Conservation (phyloP, 2,329 filamentous ascomycete species). For the Paracorniculantispora psalliotae region DNA sequence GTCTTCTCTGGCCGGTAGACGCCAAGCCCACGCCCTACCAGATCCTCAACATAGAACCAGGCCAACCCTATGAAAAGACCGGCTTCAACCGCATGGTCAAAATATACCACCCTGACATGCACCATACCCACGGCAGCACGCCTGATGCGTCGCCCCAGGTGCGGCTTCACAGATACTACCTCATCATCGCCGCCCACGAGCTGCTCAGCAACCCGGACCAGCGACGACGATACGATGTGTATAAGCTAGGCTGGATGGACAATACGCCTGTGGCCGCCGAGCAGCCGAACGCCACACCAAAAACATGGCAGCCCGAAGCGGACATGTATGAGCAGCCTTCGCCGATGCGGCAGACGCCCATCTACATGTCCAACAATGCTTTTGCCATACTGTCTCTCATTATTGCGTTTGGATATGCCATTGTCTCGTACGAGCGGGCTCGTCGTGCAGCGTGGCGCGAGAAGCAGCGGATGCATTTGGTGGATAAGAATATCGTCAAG, state of each 20-base stretch:
- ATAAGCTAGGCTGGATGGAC: constrained; percentile 13
- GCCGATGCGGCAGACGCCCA: constrained; percentile 13
- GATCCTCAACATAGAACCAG: constrained; percentile 10
- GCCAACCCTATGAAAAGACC: constrained; percentile 16
- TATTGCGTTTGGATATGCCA: constrained; percentile 12
- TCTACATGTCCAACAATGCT: constrained; percentile 15
- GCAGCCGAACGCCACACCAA: background rate
- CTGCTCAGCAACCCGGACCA: constrained; percentile 15
- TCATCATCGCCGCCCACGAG: constrained; percentile 16
- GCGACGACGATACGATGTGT: constrained; percentile 14
- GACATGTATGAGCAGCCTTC: constrained; percentile 13
- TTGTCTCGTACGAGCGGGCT: constrained; percentile 8
- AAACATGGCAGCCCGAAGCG: background rate
- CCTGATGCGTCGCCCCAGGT: background rate
- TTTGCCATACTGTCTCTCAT: constrained; percentile 15
- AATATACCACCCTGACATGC: constrained; percentile 19
- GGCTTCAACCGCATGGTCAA: constrained; percentile 18
- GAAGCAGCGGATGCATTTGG: background rate
- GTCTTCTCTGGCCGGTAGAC: constrained; percentile 13
- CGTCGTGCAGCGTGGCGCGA: constrained; percentile 29
- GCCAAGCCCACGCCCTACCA: constrained; percentile 17
- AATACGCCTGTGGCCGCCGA: background rate
- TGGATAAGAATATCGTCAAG: constrained; percentile 11
- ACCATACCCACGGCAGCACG: background rate
- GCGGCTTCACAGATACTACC: constrained; percentile 16